Evolutionary conservation across 2,329 filamentous ascomycete genomes (phyloP).

Genomic region (Zymoseptoria brevis): DNA sequence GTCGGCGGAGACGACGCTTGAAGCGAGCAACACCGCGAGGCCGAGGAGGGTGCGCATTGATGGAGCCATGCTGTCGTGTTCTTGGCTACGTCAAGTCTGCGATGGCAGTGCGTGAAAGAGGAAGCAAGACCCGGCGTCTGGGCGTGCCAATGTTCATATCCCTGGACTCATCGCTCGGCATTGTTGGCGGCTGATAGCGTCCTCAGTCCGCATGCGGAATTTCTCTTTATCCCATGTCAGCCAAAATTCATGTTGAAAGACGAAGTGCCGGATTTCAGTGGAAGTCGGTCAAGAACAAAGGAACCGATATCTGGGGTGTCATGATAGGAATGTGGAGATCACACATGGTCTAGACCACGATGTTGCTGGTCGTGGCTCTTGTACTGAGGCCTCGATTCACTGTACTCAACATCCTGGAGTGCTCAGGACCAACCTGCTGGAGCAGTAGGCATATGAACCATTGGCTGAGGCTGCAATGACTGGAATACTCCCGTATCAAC

Average conservation of each 20-base stretch:
- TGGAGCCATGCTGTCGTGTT: background rate
- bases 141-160: background rate
- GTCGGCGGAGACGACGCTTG: background rate
- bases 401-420: no score
- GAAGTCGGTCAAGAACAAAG: background rate
- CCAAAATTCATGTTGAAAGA: background rate
- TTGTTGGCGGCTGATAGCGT: background rate
- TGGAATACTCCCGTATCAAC: no score
- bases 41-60: background rate
- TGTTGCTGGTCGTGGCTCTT: background rate
- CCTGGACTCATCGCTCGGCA: background rate
- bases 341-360: background rate
- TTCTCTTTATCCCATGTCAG: background rate
- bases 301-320: no score
- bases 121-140: background rate
- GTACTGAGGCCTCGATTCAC: background rate
- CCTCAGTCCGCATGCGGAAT: background rate
- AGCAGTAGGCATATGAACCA: background rate
- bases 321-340: background rate
- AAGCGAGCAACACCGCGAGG: background rate
- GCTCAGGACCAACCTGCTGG: background rate
- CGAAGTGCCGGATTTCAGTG: background rate
- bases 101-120: background rate
- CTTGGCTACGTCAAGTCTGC: background rate
- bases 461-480: no score